Conservation (phyloP, 2,329 filamentous ascomycete genomes). For the Penicillium sp. region DNA sequence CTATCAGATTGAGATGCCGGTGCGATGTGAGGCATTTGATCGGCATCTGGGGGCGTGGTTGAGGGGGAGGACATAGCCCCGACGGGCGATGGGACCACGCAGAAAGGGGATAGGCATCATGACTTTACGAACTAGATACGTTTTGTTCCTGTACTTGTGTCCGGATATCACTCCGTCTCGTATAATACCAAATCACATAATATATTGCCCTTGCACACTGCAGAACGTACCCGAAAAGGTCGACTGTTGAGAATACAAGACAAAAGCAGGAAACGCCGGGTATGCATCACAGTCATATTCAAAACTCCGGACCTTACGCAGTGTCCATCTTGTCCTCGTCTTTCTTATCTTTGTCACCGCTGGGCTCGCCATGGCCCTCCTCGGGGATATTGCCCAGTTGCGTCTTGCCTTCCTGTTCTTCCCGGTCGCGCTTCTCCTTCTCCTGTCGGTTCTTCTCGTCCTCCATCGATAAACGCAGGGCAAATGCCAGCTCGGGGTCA, state of each 20-base stretch:
- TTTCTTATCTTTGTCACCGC: slow-evolving; percentile 55
- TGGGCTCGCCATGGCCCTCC: slow-evolving; percentile 66
- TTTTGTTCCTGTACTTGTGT: slow-evolving; percentile 15
- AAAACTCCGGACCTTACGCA: slow-evolving; percentile 53
- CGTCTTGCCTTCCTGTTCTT: slow-evolving; percentile 68
- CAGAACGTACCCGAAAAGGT: slow-evolving; percentile 15
- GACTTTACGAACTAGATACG: slow-evolving; percentile 24
- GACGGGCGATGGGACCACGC: not conserved
- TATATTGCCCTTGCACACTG: slow-evolving; percentile 17
- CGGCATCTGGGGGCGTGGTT: slow-evolving; percentile 78
- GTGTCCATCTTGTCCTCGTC: slow-evolving; percentile 86
- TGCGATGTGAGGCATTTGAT: slow-evolving; percentile 93
- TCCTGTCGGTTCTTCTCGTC: slow-evolving; percentile 95
- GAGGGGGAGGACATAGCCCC: slow-evolving; percentile 54
- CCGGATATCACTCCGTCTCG: slow-evolving; percentile 9
- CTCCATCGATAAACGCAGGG: slow-evolving; percentile 95
- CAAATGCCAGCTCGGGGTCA: slow-evolving; percentile 90
- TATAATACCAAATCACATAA: slow-evolving; percentile 25
- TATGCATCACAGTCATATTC: slow-evolving; percentile 38
- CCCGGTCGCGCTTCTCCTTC: slow-evolving; percentile 74
- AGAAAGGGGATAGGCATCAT: slow-evolving; percentile 15
- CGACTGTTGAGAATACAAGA: slow-evolving; percentile 22
- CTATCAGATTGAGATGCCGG: slow-evolving; percentile 96
- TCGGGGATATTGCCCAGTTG: slow-evolving; percentile 80
- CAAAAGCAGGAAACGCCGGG: slow-evolving; percentile 33